Evolutionary conservation across 306 rosid species (phyloP).

Genomic region (Vigna trinervia): DNA sequence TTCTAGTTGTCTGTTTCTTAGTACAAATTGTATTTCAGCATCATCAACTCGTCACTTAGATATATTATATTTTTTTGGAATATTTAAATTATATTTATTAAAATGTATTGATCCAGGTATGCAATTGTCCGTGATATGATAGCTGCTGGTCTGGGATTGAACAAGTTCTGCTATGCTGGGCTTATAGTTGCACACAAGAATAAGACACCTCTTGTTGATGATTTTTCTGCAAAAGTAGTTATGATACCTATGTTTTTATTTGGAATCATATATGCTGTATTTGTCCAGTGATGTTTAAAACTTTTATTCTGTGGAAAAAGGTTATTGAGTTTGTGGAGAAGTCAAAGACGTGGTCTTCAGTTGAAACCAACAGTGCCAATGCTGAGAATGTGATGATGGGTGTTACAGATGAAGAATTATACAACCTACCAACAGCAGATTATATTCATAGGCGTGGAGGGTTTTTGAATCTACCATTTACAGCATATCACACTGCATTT

Average conservation of each 20-base stretch:
- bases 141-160: conserved; percentile 95
- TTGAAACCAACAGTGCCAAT: conserved; percentile 65
- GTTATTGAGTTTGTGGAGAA: conserved; percentile 89
- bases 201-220: conserved; percentile 74
- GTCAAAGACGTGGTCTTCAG: conserved; percentile 78
- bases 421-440: conserved; percentile 91
- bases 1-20: conserved; percentile 16
- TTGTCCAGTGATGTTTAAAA: conserved; percentile 40
- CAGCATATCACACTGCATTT: conserved; percentile 81
- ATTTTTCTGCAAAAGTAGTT: conserved; percentile 81
- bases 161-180: conserved; percentile 89
- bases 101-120: conserved; percentile 62
- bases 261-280: conserved; percentile 29
- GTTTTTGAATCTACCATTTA: conserved; percentile 58
- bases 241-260: conserved; percentile 28
- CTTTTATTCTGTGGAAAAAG: conserved; percentile 57
- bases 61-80: conserved; percentile 3
- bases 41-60: conserved; percentile 21
- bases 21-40: conserved; percentile 31
- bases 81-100: conserved; percentile 13
- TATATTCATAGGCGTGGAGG: conserved; percentile 65
- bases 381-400: conserved; percentile 93
- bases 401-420: conserved; percentile 85
- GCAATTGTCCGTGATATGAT: conserved; percentile 96
- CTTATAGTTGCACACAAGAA: conserved; percentile 84